Percentiles rank a stretch among this genome's conserved stretches.
Conservation (phyloP, 1,284 basidiomycete genomes). For the Porogramme epimiltina region DNA sequence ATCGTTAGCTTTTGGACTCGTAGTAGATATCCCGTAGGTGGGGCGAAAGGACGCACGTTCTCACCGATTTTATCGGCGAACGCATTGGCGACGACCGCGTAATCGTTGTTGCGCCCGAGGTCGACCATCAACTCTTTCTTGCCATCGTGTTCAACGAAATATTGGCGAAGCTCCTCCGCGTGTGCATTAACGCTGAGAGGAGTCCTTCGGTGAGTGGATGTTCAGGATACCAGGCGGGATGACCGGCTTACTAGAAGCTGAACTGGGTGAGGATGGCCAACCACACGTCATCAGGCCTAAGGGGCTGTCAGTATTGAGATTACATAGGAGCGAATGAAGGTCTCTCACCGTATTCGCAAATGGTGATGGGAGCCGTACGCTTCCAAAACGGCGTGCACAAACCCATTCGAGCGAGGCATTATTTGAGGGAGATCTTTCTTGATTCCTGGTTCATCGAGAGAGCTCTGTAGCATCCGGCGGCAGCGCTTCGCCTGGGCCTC, state of each 20-base stretch:
- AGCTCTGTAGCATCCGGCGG: background rate
- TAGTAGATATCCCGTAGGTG: constrained; percentile 22
- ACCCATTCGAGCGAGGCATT: constrained; percentile 26
- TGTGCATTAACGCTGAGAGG: constrained; percentile 39
- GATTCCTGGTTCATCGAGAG: background rate
- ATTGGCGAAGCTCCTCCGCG: constrained; percentile 38
- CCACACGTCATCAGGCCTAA: constrained; percentile 42
- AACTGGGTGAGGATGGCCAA: constrained; percentile 11
- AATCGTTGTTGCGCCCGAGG: constrained; percentile 33
- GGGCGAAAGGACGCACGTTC: constrained; percentile 17
- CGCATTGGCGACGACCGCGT: constrained; percentile 28
- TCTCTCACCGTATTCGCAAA: constrained; percentile 23
- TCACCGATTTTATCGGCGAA: constrained; percentile 32
- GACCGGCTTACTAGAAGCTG: constrained; percentile 35
- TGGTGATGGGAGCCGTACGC: constrained; percentile 42
- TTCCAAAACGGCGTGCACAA: constrained; percentile 38
- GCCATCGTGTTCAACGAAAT: constrained; percentile 44
- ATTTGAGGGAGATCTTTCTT: background rate
- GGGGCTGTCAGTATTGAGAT: background rate
- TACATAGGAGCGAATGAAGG: background rate
- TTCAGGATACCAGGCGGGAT: background rate
- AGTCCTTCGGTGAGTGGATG: too few relatives aligned
- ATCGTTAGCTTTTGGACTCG: too few relatives aligned
- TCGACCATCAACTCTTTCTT: constrained; percentile 35
- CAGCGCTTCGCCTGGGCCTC: background rate